Percentiles rank a stretch among this genome's conserved stretches.
phyloP scores from a whole-genome alignment of 2,329 filamentous ascomycete genomes.

The Drechslera avenae region DNA sequence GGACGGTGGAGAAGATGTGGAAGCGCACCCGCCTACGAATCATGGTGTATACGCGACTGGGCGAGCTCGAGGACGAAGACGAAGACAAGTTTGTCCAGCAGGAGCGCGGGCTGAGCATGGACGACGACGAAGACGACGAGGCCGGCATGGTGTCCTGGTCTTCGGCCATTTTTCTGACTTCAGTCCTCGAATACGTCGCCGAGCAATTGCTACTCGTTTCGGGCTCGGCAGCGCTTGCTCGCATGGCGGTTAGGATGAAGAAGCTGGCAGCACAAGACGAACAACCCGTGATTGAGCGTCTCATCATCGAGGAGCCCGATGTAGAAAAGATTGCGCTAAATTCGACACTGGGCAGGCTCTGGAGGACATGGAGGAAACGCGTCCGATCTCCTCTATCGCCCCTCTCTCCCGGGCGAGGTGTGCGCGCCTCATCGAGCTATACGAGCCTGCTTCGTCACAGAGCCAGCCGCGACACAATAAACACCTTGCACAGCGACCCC shows the following conservation, averaged over 20 bases:
- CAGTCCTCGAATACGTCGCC: constrained; percentile 90
- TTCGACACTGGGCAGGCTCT: constrained; percentile 83
- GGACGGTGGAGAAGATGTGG: constrained; percentile 93
- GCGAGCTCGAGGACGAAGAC: constrained; percentile 97
- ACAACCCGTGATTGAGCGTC: constrained; percentile 61
- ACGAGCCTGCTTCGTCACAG: constrained; percentile 38
- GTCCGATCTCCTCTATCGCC: constrained; percentile 57
- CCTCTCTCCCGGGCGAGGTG: constrained; percentile 27
- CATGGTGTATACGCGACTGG: constrained; percentile 97
- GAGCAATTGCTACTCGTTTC: constrained; percentile 89
- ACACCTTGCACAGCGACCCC: constrained; percentile 25
- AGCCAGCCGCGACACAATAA: constrained; percentile 37
- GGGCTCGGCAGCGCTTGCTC: constrained; percentile 79
- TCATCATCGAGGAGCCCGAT: constrained; percentile 87
- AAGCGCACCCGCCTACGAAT: constrained; percentile 89
- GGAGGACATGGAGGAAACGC: constrained; percentile 94
- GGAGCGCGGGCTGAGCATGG: constrained; percentile 67
- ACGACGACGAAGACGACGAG: constrained; percentile 44
- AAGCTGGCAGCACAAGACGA: constrained; percentile 54
- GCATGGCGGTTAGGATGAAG: constrained; percentile 53
- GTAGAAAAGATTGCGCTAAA: constrained; percentile 93
- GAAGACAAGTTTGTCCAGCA: constrained; percentile 87
- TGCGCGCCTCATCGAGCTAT: constrained; percentile 36
- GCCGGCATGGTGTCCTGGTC: constrained; percentile 74
- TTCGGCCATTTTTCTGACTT: constrained; percentile 93